A percentile compares a stretch with the other conserved stretches of the same genome.
Evolutionary conservation across 768 basidiomycete species (phyloP).

Genomic region (Collybia mongolica): DNA sequence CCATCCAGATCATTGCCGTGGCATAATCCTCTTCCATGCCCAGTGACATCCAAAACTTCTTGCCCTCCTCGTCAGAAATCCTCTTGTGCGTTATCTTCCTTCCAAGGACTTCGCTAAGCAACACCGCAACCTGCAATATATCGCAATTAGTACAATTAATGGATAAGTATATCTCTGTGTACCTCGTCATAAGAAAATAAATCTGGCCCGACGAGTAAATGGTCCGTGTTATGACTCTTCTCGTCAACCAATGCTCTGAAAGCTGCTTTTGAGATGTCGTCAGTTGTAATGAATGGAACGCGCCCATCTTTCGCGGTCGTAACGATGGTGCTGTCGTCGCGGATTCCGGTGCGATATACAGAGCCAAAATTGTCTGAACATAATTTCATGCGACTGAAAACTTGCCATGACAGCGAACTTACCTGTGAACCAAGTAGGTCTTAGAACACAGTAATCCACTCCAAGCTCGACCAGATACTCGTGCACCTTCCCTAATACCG

Average conservation of each 20-base stretch:
- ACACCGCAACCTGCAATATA: conserved; percentile 9
- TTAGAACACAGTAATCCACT: conserved; percentile 31
- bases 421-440: conserved; percentile 41
- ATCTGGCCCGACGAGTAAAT: conserved; percentile 29
- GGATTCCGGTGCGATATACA: background rate
- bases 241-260: conserved; percentile 25
- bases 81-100: conserved; percentile 16
- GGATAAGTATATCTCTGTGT: background rate
- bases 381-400: background rate
- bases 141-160: too few species aligned
- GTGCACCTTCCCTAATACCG: conserved; percentile 28
- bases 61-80: conserved; percentile 9
- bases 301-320: conserved; percentile 20
- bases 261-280: conserved; percentile 32
- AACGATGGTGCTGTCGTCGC: background rate
- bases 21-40: conserved; percentile 5
- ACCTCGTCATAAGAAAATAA: conserved; percentile 31
- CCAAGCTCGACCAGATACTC: conserved; percentile 28
- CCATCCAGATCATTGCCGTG: background rate
- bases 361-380: background rate
- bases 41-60: background rate
- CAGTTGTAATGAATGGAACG: conserved; percentile 27
- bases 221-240: conserved; percentile 22
- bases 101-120: conserved; percentile 14
- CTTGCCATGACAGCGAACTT: background rate